Evolutionary conservation across 129 eudicot genomes (phyloP).

Genomic region (Centella asiatica): DNA sequence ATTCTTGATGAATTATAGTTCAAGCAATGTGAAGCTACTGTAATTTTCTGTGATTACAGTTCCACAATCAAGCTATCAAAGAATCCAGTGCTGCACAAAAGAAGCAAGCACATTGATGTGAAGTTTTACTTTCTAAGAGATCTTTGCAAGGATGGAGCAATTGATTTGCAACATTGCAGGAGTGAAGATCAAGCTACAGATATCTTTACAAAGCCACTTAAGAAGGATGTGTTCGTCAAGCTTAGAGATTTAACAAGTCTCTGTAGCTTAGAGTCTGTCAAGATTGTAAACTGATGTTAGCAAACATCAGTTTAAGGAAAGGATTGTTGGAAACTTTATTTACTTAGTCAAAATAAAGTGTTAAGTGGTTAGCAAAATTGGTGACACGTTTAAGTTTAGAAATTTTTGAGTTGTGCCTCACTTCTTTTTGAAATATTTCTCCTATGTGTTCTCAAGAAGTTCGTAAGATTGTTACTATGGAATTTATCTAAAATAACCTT

Average conservation of each 20-base stretch:
- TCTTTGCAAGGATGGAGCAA: neutral
- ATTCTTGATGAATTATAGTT: neutral
- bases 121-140: neutral
- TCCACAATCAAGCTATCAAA: neutral
- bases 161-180: neutral
- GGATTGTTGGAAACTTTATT: too few species aligned
- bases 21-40: neutral
- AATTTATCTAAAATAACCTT: too few species aligned
- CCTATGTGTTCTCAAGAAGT: too few species aligned
- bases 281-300: too few species aligned
- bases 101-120: neutral
- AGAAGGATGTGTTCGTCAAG: too few species aligned
- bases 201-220: neutral
- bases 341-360: too few species aligned
- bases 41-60: neutral
- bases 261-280: neutral
- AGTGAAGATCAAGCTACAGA: neutral
- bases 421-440: too few species aligned
- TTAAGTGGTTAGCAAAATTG: too few species aligned
- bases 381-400: too few species aligned
- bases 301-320: too few species aligned
- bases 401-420: too few species aligned
- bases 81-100: neutral
- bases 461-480: too few species aligned
- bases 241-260: neutral